Base-by-base conservation (phyloP, 2,329 filamentous ascomycete genomes). In the Fusarium subglutinans region DNA sequence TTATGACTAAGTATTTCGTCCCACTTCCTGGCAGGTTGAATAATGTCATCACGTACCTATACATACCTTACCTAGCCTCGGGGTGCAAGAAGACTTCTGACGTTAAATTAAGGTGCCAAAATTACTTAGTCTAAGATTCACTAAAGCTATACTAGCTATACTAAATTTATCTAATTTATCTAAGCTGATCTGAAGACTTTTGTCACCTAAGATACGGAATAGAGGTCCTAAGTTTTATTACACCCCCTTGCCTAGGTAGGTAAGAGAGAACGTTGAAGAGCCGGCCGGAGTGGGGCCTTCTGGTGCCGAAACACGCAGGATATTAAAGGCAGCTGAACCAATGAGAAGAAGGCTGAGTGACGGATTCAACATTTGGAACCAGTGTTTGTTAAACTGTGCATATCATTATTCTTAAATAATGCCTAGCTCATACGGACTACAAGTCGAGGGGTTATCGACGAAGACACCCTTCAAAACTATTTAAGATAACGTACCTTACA, bases 251-350 rank as follows among this genome's bases (percentile, higher is more conserved):
- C 24, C 24, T 24, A 24, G 24, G 24, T 24, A 24, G 24, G 24
- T 24, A 37, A 26, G 9, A 20, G 13, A 41, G 43, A 38, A 48
- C 18, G 41, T 64, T 37, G 28, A 35, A 59, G 17, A 43, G 24
- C 38, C 33, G 28, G 37, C 26, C 22, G 18, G 53, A 22, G 73
- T 63, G 74, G 74, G 55, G 69, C 53, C 37, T 33, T 24, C 33
- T 53, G 41, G 57, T 54, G 58, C 67, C 76, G 76, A 71, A 60
- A 38, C 18, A 24, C 33, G 55, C 75, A 75, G 75, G 76, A 78
- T 70, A 45, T 70, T 72, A 72, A 57, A 45, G 28, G 24, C 20
- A 18, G n/a, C n/a, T 40, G 37, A 55, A n/a, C 77, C 77, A 78
- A 78, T 78, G 55, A 74, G 63, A 64, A 22, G 18, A 13, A 35